Percentiles rank a stretch among this genome's conserved stretches.
These are phyloP conservation scores for Hebeloma cylindrosporum DNA, from an alignment of 768 basidiomycete species.

Conservation along the genomic window DNA sequence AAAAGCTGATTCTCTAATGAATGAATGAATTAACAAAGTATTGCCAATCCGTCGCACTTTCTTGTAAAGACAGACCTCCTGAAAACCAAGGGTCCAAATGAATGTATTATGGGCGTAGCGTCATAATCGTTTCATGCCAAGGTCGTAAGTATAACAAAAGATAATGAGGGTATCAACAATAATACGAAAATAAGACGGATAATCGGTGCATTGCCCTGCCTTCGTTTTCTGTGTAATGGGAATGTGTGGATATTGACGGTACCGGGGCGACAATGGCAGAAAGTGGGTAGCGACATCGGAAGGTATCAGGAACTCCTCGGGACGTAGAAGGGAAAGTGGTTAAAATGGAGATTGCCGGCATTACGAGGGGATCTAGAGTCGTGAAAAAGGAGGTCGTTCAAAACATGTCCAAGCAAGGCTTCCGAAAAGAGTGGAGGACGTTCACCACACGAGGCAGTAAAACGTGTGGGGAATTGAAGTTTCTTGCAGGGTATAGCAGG, in stretches of 20 bases:
- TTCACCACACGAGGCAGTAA: constrained; percentile 8
- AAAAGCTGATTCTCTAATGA: constrained; percentile 6
- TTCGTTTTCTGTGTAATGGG: constrained; percentile 13
- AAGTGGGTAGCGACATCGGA: background rate
- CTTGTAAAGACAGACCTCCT: constrained; percentile 4
- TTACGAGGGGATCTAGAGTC: constrained; percentile 18
- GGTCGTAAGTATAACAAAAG: constrained; percentile 23
- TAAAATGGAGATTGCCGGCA: constrained; percentile 14
- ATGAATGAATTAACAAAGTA: background rate
- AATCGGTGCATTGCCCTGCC: constrained; percentile 10
- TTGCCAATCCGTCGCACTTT: constrained; percentile 4
- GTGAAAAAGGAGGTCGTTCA: constrained; percentile 6
- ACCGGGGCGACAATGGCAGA: constrained; percentile 1
- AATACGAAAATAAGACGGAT: constrained; percentile 18
- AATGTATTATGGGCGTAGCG: constrained; percentile 19
- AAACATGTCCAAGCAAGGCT: constrained; percentile 9
- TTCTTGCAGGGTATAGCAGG: constrained; percentile 19
- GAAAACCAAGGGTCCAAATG: constrained; percentile 15
- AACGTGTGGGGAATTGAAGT: constrained; percentile 8
- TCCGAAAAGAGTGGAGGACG: constrained; percentile 5
- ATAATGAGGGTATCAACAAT: constrained; percentile 19
- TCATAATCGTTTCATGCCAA: constrained; percentile 26
- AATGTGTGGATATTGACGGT: constrained; percentile 3
- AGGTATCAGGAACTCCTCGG: background rate
- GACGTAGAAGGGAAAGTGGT: background rate